phyloP scores from a whole-genome alignment of 2,329 filamentous ascomycete genomes.

The Talaromyces sp. region DNA sequence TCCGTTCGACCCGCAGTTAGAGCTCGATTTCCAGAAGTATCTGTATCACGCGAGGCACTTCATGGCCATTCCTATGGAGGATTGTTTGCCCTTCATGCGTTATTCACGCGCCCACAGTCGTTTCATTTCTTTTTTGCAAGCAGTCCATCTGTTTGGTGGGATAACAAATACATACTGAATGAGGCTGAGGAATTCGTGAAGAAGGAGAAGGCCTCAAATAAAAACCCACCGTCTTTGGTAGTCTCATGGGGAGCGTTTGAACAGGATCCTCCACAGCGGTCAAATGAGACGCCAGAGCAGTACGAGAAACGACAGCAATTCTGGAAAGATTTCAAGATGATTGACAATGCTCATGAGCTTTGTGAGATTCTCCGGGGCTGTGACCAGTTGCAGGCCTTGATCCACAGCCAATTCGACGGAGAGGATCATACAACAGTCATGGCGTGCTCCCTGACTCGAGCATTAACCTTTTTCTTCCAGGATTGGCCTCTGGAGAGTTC shows the following conservation, averaged over 20 bases:
- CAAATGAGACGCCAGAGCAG: too few relatives aligned
- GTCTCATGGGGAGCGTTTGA: constrained; percentile 1
- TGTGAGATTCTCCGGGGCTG: too few relatives aligned
- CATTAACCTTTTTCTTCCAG: too few relatives aligned
- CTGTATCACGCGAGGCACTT: constrained; percentile 45
- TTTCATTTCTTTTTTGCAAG: constrained; percentile 52
- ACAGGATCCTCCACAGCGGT: constrained; percentile 8
- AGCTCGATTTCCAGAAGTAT: constrained; percentile 7
- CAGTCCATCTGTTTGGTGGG: constrained; percentile 56
- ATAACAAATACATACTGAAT: constrained; percentile 44
- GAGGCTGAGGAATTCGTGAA: constrained; percentile 34
- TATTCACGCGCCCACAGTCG: constrained; percentile 45
- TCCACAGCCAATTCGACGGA: too few relatives aligned
- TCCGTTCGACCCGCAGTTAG: constrained; percentile 9
- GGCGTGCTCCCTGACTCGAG: too few relatives aligned
- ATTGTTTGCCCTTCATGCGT: constrained; percentile 50
- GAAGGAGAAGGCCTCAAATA: not conserved
- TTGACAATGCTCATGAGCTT: too few relatives aligned
- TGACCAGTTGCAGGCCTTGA: too few relatives aligned
- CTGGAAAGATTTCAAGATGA: too few relatives aligned
- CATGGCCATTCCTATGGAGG: constrained; percentile 57
- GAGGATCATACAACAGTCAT: too few relatives aligned
- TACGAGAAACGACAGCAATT: too few relatives aligned
- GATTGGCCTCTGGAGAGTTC: too few relatives aligned
- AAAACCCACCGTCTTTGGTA: not conserved